Evolutionary conservation across 805 yeast genomes (phyloP).

Genomic region (Barnettozyma californica): DNA sequence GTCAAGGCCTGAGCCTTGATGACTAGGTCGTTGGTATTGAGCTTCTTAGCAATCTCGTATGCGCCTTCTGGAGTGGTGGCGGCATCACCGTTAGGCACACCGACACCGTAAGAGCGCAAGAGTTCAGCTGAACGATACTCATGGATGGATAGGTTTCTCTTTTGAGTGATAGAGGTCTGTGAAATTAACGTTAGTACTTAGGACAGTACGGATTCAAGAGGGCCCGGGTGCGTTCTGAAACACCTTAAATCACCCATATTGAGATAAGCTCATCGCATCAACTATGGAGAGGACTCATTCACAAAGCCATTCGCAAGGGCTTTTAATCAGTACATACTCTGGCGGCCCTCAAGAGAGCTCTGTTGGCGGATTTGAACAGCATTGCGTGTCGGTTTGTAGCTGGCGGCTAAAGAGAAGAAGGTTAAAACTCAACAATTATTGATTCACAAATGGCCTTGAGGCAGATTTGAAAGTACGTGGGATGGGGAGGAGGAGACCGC

Average conservation of each 20-base stretch:
- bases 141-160: conserved; percentile 83
- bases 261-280: neutral
- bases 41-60: conserved; percentile 67
- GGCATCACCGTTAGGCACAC: conserved; percentile 87
- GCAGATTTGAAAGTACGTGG: neutral
- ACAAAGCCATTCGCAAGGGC: neutral
- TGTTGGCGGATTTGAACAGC: conserved; percentile 16
- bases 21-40: conserved; percentile 78
- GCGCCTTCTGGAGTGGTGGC: conserved; percentile 91
- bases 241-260: neutral
- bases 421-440: neutral
- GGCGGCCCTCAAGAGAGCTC: conserved; percentile 17
- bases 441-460: neutral
- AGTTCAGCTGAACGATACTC: conserved; percentile 94
- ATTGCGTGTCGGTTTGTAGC: conserved; percentile 3
- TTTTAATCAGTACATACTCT: conserved; percentile 10
- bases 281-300: neutral
- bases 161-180: conserved; percentile 21
- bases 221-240: neutral
- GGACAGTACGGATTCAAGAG: neutral
- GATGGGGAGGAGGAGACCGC: neutral
- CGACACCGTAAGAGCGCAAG: conserved; percentile 74
- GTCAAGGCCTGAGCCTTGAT: conserved; percentile 98
- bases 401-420: neutral
- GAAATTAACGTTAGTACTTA: conserved; percentile 1